Base-by-base conservation (phyloP, 148 eudicot genomes). In the Chenopodium quinoa region DNA sequence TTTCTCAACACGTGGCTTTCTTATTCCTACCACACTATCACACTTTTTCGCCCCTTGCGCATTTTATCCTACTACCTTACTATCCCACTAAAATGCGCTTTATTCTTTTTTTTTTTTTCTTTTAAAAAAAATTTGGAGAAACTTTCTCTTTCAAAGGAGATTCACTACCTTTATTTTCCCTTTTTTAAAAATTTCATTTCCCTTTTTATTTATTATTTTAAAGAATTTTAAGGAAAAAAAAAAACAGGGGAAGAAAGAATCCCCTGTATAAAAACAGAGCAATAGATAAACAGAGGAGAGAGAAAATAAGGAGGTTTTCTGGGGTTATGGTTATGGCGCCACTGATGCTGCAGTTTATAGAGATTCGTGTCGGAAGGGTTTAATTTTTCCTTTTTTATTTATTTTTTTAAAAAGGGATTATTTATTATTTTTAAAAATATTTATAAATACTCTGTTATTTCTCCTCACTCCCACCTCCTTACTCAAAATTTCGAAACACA, bases 261-360 rank as follows among this genome's bases (percentile, higher is more conserved):
- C 80, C 44, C 73, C 73, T 66, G 56, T 84, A 69, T 75, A 69
- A 84, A 80, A 84, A 76, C 83, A 84, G 83, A 63, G 83, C 74
- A 69, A 16, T 62, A 6, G 67, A 56, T 23, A 78, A 14, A 77
- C 78, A 72, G 78, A 71, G 72, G 84, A 82, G 68, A 82, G 75
- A 82, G 62, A 78, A 80, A 74, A 54, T 60, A 75, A 32, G 23
- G 32, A 54, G 29, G 81, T 73, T 67, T 64, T 75, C 31, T 79
- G 54, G 69, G 72, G 66, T 65, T 50, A 80, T 84, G 19, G 86
- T 64, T 67, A 76, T 84, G 86, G 83, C 56, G 80, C 83, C 77
- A 76, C 83, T 63, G 16, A 80, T 76, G 68, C 37, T 81, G 84
- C 75, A 84, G 84, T 11, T 77, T 81, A 71, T 73, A 72, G 84